A percentile compares a stretch with the other conserved stretches of the same genome.
Evolutionary conservation across 441 rosid species (phyloP).

Genomic region (Adansonia rubrostipa): DNA sequence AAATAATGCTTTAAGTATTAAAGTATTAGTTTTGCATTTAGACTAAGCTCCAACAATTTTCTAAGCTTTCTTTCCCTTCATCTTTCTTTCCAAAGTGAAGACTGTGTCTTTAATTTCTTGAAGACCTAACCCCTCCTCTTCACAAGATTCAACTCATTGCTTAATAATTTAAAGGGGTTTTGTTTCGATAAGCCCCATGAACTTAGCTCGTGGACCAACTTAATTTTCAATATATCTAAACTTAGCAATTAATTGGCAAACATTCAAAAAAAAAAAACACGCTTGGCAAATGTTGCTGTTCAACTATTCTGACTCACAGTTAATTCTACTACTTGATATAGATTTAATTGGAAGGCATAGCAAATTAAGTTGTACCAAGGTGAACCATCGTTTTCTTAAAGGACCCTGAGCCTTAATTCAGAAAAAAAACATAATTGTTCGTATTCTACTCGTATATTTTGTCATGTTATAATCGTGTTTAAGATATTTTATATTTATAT

Average conservation of each 20-base stretch:
- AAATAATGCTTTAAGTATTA: constrained; percentile 16
- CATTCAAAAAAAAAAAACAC: too few relatives aligned
- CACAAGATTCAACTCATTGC: constrained; percentile 27
- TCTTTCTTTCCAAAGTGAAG: constrained; percentile 26
- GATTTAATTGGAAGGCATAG: background rate
- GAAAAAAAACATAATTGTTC: too few relatives aligned
- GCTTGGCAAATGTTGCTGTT: too few relatives aligned
- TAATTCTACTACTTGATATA: background rate
- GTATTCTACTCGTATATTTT: too few relatives aligned
- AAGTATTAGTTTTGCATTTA: constrained; percentile 23
- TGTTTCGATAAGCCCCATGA: constrained; percentile 28
- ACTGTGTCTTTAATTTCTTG: constrained; percentile 33
- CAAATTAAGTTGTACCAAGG: background rate
- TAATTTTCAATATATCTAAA: too few relatives aligned
- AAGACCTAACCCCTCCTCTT: constrained; percentile 15
- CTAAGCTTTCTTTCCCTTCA: constrained; percentile 21
- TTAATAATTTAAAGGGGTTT: background rate
- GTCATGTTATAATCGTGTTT: too few relatives aligned
- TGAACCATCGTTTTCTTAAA: too few relatives aligned
- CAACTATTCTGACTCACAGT: too few relatives aligned
- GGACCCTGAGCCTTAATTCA: too few relatives aligned
- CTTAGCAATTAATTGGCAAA: too few relatives aligned
- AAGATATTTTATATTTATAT: too few relatives aligned
- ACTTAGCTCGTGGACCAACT: background rate
- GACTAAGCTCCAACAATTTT: constrained; percentile 28